Evolutionary conservation across 1,284 basidiomycete genomes (phyloP), one percentile per base, ranked within the genome.

Genomic region (Ustilago trichophora): DNA sequence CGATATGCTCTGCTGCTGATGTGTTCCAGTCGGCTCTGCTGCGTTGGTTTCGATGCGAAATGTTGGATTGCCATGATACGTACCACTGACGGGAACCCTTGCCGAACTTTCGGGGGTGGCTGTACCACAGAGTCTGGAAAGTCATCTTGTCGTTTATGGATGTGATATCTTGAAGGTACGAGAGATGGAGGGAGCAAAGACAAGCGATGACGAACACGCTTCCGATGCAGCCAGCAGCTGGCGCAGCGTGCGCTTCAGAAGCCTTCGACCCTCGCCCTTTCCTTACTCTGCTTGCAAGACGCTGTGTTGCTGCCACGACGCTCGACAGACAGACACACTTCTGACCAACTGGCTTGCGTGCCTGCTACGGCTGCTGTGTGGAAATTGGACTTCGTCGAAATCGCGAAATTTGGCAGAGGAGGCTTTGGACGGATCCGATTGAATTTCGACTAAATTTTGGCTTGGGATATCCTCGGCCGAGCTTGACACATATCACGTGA

Each of bases 61-160:
- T 24, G 19, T 6, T 27, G 11, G 3, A 3, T 7, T 13, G 15
- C 10, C 15, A 29, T 40, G 36, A 66, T 40, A 77, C 77, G 67
- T 51, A 79, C 77, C 77, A 80, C 46, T 72, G 56, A 27, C 78
- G 78, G 19, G 76, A 75, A 56, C 78, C 78, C 73, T 80, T 80
- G 56, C 74, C 76, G 66, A 64, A 74, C 60, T 74, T 73, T 66
- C 73, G 72, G 47, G 72, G 72, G 67, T 74, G 76, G 65, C 67
- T 72, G 77, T 69, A 78, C 78, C 78, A 80, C 50, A 78, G 54
- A 56, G 72, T 73, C 40, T 65, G 55, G 72, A 79, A 78, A 70
- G 78, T 69, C 78, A 79, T 80, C 37, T 72, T 80, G 76, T 67
- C 54, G 52, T 32, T 50, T 65, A 53, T 60, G 35, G 38, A 52